Evolutionary conservation across 495 filamentous ascomycete species (phyloP).

Genomic region (Apiosordaria backusii): DNA sequence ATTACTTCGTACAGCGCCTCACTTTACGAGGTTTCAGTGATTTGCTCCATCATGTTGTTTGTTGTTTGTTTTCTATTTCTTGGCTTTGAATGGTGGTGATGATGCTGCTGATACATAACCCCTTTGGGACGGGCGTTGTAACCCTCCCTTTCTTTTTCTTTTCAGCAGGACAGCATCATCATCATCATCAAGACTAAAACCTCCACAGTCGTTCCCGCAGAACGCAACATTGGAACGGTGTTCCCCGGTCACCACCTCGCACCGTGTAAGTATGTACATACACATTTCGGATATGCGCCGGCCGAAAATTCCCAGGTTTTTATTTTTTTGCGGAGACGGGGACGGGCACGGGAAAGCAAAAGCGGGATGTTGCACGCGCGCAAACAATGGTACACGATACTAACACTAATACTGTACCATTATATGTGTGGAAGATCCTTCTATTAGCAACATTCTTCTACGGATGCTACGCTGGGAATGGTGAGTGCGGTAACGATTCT

Average conservation of each 20-base stretch:
- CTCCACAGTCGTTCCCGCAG: conserved; percentile 4
- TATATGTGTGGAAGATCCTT: background rate
- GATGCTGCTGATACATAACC: no score
- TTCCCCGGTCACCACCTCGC: conserved; percentile 1
- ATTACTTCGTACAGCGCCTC: background rate
- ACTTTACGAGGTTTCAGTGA: background rate
- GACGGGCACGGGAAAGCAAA: conserved; percentile 4
- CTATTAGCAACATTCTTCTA: background rate
- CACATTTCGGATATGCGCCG: background rate
- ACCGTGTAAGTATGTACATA: no score
- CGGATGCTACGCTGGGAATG: background rate
- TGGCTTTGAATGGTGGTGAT: no score
- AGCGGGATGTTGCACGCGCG: conserved; percentile 9
- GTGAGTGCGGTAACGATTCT: background rate
- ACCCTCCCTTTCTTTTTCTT: background rate
- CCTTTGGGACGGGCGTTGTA: no score
- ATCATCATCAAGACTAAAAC: background rate
- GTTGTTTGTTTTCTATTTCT: no score
- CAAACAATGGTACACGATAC: conserved; percentile 3
- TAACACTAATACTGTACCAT: background rate
- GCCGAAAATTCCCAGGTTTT: background rate
- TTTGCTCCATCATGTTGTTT: background rate
- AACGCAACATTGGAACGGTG: conserved; percentile 1
- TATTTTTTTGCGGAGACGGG: no score
- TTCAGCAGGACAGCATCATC: background rate